Evolutionary conservation across 2,329 filamentous ascomycete genomes (phyloP), one percentile per base, ranked within the genome.

Genomic region (Apiospora saccharicola): DNA sequence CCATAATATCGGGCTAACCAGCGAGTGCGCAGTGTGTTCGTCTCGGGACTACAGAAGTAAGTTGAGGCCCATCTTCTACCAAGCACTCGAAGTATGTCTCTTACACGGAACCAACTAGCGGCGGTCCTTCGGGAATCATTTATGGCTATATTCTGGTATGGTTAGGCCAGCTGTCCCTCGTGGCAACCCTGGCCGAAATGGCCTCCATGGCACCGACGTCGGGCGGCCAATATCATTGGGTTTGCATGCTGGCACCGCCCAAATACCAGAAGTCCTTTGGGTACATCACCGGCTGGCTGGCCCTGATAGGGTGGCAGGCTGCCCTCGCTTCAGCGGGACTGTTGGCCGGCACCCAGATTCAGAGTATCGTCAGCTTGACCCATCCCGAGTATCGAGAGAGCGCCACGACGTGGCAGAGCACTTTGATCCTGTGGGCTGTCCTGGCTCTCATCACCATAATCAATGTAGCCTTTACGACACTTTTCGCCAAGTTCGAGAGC

Each of bases 381-480:
- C 71, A 77, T 26, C 75, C 76, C 1, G 73, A 73, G 26, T 78
- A 78, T 19, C 69, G 70, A 2, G 46, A 44, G 2, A 70, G 67
- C 22, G 75, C 74, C 68, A 67, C 76, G 53, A 72, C 72, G 19
- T 78, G 76, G 75, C 75, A 75, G 4, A 73, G 74, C 2, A 78
- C 75, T 2, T 71, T 77, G 0, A 44, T 77, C 3, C 64, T 77
- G 19, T 82, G 79, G 79, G 83, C 82, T 46, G 82, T 86, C 47
- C 72, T 82, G 1, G 77, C 86, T 49, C 77, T 86, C 72, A 85
- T 30, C 83, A n/a, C 19, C 46, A 22, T 49, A 49, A 49, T 22
- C 16, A n/a, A 49, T 8, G 46, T 49, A 22, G 46, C 46, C 16
- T 49, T 49, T n/a, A 49, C 46, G 2, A 22, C 46, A 19, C 16